Conservation (phyloP, 768 basidiomycete genomes). For the Lepiota brunneoincarnata region DNA sequence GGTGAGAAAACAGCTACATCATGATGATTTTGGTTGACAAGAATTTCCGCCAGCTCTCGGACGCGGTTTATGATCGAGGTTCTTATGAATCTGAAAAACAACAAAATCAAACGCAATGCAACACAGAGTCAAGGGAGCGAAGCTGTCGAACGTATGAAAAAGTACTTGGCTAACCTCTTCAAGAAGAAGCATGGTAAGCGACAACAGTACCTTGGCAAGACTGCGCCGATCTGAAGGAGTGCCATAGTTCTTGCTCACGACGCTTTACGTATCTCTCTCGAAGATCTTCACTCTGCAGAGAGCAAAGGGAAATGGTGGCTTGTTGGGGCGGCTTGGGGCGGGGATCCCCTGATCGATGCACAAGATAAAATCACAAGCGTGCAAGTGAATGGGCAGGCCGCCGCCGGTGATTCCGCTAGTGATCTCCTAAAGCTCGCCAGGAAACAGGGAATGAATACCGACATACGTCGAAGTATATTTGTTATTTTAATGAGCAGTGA, state of each 20-base stretch:
- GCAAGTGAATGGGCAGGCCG: slow-evolving; percentile 24
- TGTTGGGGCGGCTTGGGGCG: slow-evolving; percentile 94
- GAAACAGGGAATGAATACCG: slow-evolving; percentile 98
- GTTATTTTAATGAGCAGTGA: slow-evolving; percentile 95
- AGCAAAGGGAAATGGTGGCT: slow-evolving; percentile 98
- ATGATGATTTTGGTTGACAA: not conserved
- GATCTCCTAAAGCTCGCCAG: slow-evolving; percentile 76
- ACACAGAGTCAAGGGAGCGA: slow-evolving; percentile 72
- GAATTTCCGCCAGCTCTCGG: slow-evolving; percentile 59
- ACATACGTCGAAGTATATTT: slow-evolving; percentile 88
- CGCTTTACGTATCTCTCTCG: slow-evolving; percentile 78
- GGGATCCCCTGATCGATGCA: slow-evolving; percentile 83
- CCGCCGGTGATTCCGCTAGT: slow-evolving; percentile 25
- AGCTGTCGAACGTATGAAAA: slow-evolving; percentile 84
- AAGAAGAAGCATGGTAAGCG: slow-evolving; percentile 73
- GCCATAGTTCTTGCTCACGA: slow-evolving; percentile 75
- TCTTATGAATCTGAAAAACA: slow-evolving; percentile 88
- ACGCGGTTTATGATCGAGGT: slow-evolving; percentile 96
- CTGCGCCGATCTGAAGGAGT: not conserved
- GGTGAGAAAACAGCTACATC: slow-evolving; percentile 32
- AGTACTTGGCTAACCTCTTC: slow-evolving; percentile 70
- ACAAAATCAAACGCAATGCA: slow-evolving; percentile 66
- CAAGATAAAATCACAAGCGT: slow-evolving; percentile 28
- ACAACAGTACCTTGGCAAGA: not conserved
- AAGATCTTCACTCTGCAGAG: slow-evolving; percentile 81